Conservation (phyloP, 495 filamentous ascomycete species). For the Elaphomyces granulatus region DNA sequence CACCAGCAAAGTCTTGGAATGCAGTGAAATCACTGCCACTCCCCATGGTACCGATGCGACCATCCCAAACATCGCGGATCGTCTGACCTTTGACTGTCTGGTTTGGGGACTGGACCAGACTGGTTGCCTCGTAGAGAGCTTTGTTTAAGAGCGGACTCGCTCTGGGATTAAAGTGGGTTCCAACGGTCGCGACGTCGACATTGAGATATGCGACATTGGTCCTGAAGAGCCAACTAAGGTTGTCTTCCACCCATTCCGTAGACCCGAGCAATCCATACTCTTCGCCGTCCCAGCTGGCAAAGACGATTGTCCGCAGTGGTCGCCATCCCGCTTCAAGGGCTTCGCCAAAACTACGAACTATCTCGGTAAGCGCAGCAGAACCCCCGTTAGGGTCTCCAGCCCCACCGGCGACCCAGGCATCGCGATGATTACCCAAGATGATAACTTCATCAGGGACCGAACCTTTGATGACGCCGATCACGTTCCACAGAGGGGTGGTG, state of each 20-base stretch:
- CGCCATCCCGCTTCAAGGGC: constrained; percentile 67
- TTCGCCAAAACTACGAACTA: constrained; percentile 68
- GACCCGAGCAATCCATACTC: constrained; percentile 59
- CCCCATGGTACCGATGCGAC: constrained; percentile 50
- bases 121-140: constrained; percentile 53
- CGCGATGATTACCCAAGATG: constrained; percentile 88
- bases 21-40: constrained; percentile 62
- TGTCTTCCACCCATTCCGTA: constrained; percentile 70
- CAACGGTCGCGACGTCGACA: constrained; percentile 48
- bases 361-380: constrained; percentile 78
- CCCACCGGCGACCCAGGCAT: constrained; percentile 87
- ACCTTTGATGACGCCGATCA: constrained; percentile 91
- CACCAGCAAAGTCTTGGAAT: constrained; percentile 59
- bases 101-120: constrained; percentile 65
- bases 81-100: constrained; percentile 49
- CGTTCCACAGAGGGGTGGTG: constrained; percentile 85
- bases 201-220: constrained; percentile 64
- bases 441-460: constrained; percentile 73
- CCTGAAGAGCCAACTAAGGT: constrained; percentile 65
- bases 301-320: constrained; percentile 66
- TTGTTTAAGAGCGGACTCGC: constrained; percentile 67
- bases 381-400: constrained; percentile 77
- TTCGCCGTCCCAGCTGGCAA: constrained; percentile 66
- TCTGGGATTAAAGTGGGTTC: constrained; percentile 30
- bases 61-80: constrained; percentile 45